Conservation (phyloP, 768 basidiomycete species). For the Phlebiopsis gigantea region DNA sequence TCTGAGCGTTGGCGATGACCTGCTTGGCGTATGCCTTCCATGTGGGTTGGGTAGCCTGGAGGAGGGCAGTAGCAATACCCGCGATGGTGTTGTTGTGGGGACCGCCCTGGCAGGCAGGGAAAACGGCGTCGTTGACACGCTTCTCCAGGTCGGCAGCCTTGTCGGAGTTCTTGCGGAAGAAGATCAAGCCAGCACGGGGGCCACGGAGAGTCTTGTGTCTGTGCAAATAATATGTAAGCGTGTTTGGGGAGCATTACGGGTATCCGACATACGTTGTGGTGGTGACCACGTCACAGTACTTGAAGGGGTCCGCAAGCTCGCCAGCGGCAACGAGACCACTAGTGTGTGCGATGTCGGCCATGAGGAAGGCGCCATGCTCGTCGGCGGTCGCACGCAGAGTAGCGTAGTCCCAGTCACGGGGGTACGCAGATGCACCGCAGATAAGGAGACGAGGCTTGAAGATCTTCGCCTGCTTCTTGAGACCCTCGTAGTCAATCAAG, state of each 20-base stretch:
- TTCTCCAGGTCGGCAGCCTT: constrained; percentile 85
- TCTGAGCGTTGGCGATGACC: constrained; percentile 83
- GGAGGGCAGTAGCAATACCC: constrained; percentile 86
- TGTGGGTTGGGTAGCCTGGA: constrained; percentile 84
- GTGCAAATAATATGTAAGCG: constrained; percentile 3
- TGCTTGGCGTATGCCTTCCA: constrained; percentile 93
- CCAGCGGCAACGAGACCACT: constrained; percentile 91
- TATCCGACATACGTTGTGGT: constrained; percentile 76
- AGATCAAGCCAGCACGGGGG: constrained; percentile 95
- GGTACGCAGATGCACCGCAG: constrained; percentile 98
- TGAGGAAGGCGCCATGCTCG: constrained; percentile 85
- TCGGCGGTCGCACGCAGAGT: constrained; percentile 76
- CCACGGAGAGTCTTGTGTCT: constrained; percentile 99
- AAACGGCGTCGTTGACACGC: constrained; percentile 96
- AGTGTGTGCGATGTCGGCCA: constrained; percentile 98
- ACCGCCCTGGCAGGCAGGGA: constrained; percentile 99
- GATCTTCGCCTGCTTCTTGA: constrained; percentile 82
- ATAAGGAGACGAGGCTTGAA: constrained; percentile 96
- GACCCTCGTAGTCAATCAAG: constrained; percentile 80
- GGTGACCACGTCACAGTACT: constrained; percentile 95
- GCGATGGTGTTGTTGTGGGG: constrained; percentile 99
- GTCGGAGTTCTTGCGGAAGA: constrained; percentile 92
- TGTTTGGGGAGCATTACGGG: background rate
- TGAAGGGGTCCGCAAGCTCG: constrained; percentile 88
- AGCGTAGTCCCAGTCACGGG: constrained; percentile 96